phyloP scores from a whole-genome alignment of 768 basidiomycete species.

The Lactarius trivialis region DNA sequence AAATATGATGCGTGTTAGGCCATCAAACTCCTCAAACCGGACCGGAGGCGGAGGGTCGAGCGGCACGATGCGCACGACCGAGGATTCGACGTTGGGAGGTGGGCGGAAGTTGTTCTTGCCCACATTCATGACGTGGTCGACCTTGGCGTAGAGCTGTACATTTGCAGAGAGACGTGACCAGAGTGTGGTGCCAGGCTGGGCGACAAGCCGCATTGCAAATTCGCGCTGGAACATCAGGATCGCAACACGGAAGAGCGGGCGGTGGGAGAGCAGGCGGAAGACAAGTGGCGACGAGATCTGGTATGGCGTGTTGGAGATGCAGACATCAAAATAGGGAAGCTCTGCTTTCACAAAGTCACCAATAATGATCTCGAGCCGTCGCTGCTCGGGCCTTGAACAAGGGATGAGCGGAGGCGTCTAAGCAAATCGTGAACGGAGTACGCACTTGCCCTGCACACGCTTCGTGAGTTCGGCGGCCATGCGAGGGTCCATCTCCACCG shows the following conservation, averaged over 20 bases:
- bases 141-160: conserved; percentile 95
- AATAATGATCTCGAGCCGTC: conserved; percentile 90
- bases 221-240: conserved; percentile 99
- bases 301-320: conserved; percentile 98
- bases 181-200: conserved; percentile 70
- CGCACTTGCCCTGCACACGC: conserved; percentile 96
- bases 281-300: conserved; percentile 98
- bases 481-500: conserved; percentile 96
- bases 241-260: conserved; percentile 46
- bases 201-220: conserved; percentile 89
- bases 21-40: conserved; percentile 49
- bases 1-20: conserved; percentile 86
- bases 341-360: conserved; percentile 99
- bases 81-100: conserved; percentile 83
- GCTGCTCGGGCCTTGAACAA: conserved; percentile 62
- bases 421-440: conserved; percentile 24
- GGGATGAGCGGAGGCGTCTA: not conserved
- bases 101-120: conserved; percentile 97
- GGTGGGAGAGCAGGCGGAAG: conserved; percentile 90
- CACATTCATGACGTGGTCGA: conserved; percentile 94
- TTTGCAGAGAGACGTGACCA: conserved; percentile 97
- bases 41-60: conserved; percentile 93
- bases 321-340: conserved; percentile 96
- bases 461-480: conserved; percentile 68
- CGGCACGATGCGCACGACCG: conserved; percentile 86